These are phyloP conservation scores for Anastatica hierochuntica DNA, from an alignment of 345 rosid genomes.

Conservation along the genomic window DNA sequence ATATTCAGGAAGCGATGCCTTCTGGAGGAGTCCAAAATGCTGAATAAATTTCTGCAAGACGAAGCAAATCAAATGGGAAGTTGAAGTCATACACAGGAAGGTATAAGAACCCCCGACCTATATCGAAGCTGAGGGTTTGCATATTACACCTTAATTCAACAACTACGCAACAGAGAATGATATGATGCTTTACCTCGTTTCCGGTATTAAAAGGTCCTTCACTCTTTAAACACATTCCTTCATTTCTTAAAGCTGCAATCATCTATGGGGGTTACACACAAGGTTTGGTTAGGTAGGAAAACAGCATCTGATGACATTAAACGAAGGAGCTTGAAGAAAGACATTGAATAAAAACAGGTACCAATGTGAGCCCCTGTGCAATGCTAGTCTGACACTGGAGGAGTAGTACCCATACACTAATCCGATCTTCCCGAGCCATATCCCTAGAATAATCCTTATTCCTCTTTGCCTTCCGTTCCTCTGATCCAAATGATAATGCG, in stretches of 20 bases:
- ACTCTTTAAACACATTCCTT: slow-evolving; percentile 43
- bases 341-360: slow-evolving; percentile 4
- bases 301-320: not conserved
- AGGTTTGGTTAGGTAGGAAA: not conserved
- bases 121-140: not conserved
- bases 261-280: slow-evolving; percentile 37
- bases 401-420: slow-evolving; percentile 57
- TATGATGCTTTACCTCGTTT: slow-evolving; percentile 43
- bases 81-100: not conserved
- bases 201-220: slow-evolving; percentile 72
- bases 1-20: slow-evolving; percentile 79
- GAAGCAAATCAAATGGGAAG: not conserved
- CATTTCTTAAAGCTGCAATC: slow-evolving; percentile 84
- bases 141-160: not conserved
- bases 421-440: slow-evolving; percentile 47
- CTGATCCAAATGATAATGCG: slow-evolving; percentile 29
- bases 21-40: slow-evolving; percentile 92
- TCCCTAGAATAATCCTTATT: slow-evolving; percentile 60
- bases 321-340: not conserved
- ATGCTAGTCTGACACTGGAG: slow-evolving; percentile 78
- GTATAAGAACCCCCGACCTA: not conserved
- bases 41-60: slow-evolving; percentile 66
- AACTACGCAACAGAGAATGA: not conserved
- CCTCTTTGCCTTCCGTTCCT: slow-evolving; percentile 72
- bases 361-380: slow-evolving; percentile 92